Conservation (phyloP, 2,329 filamentous ascomycete species). For the Cladophialophora yegresii region DNA sequence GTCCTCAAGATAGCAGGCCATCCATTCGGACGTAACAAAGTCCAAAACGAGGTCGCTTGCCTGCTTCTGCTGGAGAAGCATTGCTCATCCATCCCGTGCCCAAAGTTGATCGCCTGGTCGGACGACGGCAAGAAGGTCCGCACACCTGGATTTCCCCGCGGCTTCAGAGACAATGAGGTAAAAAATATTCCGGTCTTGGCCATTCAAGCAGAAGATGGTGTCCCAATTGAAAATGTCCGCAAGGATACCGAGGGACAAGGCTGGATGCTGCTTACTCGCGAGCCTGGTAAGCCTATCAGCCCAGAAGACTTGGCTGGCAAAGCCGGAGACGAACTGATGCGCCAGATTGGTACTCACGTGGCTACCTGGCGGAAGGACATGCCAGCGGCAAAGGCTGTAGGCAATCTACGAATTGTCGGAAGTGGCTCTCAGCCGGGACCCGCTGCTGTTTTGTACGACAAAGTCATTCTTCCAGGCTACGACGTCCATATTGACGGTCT, state of each 20-base stretch:
- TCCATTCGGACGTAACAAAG: conserved; percentile 25
- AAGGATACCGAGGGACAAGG: conserved; percentile 24
- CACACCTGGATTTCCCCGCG: conserved; percentile 22
- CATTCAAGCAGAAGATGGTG: conserved; percentile 17
- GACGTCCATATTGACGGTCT: conserved; percentile 28
- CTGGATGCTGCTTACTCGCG: conserved; percentile 28
- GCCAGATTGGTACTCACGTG: conserved; percentile 25
- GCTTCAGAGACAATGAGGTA: conserved; percentile 13
- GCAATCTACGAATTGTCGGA: conserved; percentile 28
- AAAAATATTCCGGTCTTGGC: conserved; percentile 14
- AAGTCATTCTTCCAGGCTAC: conserved; percentile 23
- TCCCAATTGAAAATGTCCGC: background rate
- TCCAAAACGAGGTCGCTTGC: conserved; percentile 32
- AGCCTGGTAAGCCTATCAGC: conserved; percentile 24
- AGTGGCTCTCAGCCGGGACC: conserved; percentile 12
- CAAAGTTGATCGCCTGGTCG: conserved; percentile 31
- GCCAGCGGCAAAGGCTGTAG: conserved; percentile 22
- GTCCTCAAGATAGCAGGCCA: conserved; percentile 30
- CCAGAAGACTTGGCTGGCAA: conserved; percentile 21
- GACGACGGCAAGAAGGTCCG: conserved; percentile 29
- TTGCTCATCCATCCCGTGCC: conserved; percentile 30
- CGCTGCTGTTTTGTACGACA: conserved; percentile 25
- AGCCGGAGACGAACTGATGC: conserved; percentile 25
- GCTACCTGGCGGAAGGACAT: conserved; percentile 29
- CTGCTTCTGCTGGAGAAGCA: conserved; percentile 29